Conservation (phyloP, 108 stramenopile genomes). For the Skeletonema potamos region DNA sequence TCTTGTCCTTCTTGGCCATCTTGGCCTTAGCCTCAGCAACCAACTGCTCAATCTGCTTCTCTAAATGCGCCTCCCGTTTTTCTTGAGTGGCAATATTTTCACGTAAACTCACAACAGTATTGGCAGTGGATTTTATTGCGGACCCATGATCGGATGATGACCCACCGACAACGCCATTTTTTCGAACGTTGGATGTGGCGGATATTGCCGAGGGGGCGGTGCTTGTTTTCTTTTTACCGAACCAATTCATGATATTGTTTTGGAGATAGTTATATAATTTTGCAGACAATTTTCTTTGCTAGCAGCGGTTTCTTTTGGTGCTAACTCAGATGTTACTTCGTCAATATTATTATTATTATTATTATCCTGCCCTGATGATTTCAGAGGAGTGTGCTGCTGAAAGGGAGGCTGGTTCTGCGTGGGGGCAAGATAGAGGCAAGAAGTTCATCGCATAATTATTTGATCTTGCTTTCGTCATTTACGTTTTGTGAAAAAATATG, state of each 20-base stretch:
- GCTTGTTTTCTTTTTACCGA: constrained; percentile 38
- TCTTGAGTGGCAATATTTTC: constrained; percentile 83
- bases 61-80: constrained; percentile 76
- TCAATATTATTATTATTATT: no score
- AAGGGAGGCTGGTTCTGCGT: no score
- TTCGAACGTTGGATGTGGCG: constrained; percentile 9
- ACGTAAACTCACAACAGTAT: constrained; percentile 53
- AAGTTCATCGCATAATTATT: no score
- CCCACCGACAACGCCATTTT: neutral
- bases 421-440: no score
- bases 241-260: constrained; percentile 35
- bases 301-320: no score
- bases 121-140: constrained; percentile 27
- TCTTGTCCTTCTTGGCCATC: constrained; percentile 95
- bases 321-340: no score
- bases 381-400: no score
- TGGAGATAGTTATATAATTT: no score
- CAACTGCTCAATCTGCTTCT: constrained; percentile 85
- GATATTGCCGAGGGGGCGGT: constrained; percentile 29
- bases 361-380: no score
- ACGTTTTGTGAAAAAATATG: no score
- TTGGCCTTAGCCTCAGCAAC: constrained; percentile 91
- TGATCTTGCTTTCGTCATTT: no score
- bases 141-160: neutral
- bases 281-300: no score